Evolutionary conservation across 495 filamentous ascomycete genomes (phyloP).

Genomic region (Hyphodiscus hymeniophilus): DNA sequence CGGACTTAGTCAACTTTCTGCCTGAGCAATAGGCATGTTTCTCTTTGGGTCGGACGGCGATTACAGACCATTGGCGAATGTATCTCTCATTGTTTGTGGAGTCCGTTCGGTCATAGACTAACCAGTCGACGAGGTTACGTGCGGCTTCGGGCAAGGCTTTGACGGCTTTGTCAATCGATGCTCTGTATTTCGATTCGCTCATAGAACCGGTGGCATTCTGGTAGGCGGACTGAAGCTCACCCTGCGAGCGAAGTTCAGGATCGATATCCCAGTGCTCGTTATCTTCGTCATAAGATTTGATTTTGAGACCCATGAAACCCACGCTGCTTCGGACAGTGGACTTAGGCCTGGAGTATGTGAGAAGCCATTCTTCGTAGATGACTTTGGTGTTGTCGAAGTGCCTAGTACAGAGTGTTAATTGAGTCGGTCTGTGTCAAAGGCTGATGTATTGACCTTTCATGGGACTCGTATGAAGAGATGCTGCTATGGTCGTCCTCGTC

Average conservation of each 20-base stretch:
- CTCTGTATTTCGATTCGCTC: conserved; percentile 3
- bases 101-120: conserved; percentile 5
- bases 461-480: no score
- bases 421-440: not conserved
- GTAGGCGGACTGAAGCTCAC: conserved; percentile 6
- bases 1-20: conserved; percentile 14
- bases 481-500: no score
- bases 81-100: not conserved
- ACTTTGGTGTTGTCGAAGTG: not conserved
- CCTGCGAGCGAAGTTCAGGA: conserved; percentile 4
- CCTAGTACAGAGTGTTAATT: not conserved
- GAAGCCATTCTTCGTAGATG: conserved; percentile 15
- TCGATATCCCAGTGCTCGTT: conserved; percentile 4
- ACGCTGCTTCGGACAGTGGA: not conserved
- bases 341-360: conserved; percentile 1
- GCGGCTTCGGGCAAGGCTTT: conserved; percentile 4
- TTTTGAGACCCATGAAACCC: conserved; percentile 8
- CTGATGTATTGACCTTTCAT: no score
- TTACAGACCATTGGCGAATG: conserved; percentile 9
- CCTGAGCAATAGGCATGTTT: conserved; percentile 6
- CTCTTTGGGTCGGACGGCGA: not conserved
- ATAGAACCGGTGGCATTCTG: not conserved
- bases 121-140: conserved; percentile 1
- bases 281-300: conserved; percentile 8
- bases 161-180: conserved; percentile 3